phyloP scores from a whole-genome alignment of 1,284 basidiomycete species.

The Rhodotorula sp. region DNA sequence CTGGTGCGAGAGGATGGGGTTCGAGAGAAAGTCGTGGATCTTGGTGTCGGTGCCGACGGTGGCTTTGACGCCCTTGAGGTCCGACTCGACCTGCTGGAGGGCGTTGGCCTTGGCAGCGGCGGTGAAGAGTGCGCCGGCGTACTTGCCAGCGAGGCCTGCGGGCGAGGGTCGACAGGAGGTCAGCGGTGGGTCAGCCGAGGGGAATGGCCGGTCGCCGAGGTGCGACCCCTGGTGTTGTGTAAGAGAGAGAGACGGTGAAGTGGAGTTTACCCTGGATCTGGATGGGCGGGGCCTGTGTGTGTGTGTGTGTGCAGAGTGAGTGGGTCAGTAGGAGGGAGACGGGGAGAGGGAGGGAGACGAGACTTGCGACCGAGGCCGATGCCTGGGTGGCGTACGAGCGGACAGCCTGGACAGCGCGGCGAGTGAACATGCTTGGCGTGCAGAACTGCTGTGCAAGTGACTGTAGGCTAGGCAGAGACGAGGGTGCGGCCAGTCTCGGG shows the following conservation, averaged over 20 bases:
- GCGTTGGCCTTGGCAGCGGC: conserved; percentile 78
- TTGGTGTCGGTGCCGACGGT: conserved; percentile 24
- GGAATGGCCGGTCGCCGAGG: background rate
- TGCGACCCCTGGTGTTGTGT: no score
- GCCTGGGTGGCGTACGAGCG: conserved; percentile 39
- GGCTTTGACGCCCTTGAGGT: conserved; percentile 59
- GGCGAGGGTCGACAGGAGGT: no score
- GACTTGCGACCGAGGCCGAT: conserved; percentile 15
- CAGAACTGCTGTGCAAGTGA: background rate
- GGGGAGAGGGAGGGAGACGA: background rate
- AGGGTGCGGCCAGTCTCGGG: background rate
- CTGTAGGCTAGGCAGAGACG: no score
- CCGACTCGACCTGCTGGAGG: conserved; percentile 76
- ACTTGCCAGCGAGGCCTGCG: conserved; percentile 68
- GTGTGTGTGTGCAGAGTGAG: background rate
- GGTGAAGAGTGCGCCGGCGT: conserved; percentile 89
- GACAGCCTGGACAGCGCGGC: conserved; percentile 23
- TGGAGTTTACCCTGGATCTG: conserved; percentile 37
- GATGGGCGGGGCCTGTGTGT: conserved; percentile 29
- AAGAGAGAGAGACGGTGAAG: background rate
- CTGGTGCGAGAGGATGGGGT: conserved; percentile 67
- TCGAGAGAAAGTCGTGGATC: conserved; percentile 43
- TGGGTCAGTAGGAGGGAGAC: background rate
- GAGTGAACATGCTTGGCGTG: conserved; percentile 26
- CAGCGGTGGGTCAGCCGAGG: background rate